Percentiles rank a stretch among this genome's conserved stretches.
Conservation (phyloP, 352 stramenopile species). For the Phytophthora boehmeriae region DNA sequence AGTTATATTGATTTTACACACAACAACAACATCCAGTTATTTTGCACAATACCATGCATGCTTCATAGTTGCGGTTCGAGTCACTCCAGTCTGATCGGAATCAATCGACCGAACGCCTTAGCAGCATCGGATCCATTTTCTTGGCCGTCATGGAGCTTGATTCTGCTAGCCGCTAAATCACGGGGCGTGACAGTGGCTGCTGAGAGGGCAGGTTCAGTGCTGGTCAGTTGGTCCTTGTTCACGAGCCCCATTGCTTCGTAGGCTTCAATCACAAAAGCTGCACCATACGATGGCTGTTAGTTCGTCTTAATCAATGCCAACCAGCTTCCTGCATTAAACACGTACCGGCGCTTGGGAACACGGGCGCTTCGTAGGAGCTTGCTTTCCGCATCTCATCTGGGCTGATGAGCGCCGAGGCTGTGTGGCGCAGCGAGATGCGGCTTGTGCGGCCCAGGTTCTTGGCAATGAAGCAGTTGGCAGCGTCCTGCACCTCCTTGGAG, state of each 20-base stretch:
- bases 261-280: constrained; percentile 70
- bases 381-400: constrained; percentile 32
- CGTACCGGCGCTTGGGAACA: constrained; percentile 60
- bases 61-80: constrained; percentile 13
- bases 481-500: constrained; percentile 68
- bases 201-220: constrained; percentile 31
- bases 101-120: constrained; percentile 52
- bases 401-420: constrained; percentile 51
- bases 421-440: constrained; percentile 68
- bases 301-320: not conserved
- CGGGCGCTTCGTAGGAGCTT: constrained; percentile 11
- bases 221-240: constrained; percentile 44
- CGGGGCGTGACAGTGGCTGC: constrained; percentile 51
- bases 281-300: not conserved
- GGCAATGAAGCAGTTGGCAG: constrained; percentile 60
- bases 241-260: constrained; percentile 73
- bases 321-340: not conserved
- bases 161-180: constrained; percentile 48
- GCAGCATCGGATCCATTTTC: constrained; percentile 6
- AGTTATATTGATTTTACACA: not conserved
- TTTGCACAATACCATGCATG: not conserved
- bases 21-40: not conserved
- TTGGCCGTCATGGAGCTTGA: constrained; percentile 38
- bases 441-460: constrained; percentile 57
- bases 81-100: constrained; percentile 73